These are phyloP conservation scores for Linum lewisii DNA, from an alignment of 345 rosid genomes.

Conservation along the genomic window DNA sequence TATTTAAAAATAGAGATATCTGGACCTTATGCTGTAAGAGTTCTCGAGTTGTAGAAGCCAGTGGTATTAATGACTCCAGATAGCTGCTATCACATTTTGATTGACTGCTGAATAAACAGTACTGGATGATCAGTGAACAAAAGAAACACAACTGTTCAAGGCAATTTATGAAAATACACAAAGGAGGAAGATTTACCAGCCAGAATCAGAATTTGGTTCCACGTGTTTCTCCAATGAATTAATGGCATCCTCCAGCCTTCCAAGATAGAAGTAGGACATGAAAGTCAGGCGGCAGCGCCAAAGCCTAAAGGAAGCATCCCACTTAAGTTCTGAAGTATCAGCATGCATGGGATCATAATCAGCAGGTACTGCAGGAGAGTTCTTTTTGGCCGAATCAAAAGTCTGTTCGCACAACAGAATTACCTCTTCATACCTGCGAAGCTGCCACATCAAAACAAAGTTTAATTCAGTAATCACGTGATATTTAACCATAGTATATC, in stretches of 20 bases:
- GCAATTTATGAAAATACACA: background rate
- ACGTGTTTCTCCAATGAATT: slow-evolving; percentile 59
- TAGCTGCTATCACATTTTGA: slow-evolving; percentile 34
- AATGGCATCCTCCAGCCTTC: slow-evolving; percentile 86
- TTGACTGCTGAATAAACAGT: slow-evolving; percentile 10
- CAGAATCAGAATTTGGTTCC: slow-evolving; percentile 27
- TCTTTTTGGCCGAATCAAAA: slow-evolving; percentile 58
- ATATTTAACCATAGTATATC: slow-evolving; percentile 3
- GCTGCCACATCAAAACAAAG: slow-evolving; percentile 43
- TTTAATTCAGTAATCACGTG: slow-evolving; percentile 8
- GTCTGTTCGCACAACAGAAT: slow-evolving; percentile 79
- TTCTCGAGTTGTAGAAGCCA: slow-evolving; percentile 54
- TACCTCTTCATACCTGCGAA: slow-evolving; percentile 72
- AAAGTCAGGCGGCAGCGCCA: slow-evolving; percentile 63
- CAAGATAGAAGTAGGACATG: slow-evolving; percentile 70
- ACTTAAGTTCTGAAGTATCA: slow-evolving; percentile 31
- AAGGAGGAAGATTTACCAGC: slow-evolving; percentile 25
- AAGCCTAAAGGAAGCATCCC: slow-evolving; percentile 36
- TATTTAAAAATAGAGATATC: background rate
- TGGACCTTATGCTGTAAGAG: slow-evolving; percentile 71
- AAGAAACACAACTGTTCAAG: background rate
- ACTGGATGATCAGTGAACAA: slow-evolving; percentile 6
- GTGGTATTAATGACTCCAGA: slow-evolving; percentile 48
- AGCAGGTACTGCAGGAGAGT: slow-evolving; percentile 29
- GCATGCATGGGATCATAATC: slow-evolving; percentile 19